These are phyloP conservation scores for Persicaria tinctoria DNA, from an alignment of 148 eudicot species.

Conservation along the genomic window DNA sequence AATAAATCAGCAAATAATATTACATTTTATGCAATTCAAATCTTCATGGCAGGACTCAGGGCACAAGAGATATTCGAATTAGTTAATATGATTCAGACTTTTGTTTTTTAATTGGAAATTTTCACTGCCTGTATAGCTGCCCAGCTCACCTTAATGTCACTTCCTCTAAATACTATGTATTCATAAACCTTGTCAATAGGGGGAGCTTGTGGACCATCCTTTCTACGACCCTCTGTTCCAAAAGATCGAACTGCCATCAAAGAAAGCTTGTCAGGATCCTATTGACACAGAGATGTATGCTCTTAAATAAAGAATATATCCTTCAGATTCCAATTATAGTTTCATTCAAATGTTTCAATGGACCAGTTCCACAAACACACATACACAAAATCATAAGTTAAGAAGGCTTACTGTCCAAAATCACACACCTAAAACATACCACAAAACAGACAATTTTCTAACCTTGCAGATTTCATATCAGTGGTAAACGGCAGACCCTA, in stretches of 20 bases:
- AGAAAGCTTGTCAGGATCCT: conserved; percentile 2
- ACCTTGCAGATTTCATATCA: no score
- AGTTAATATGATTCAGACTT: background rate
- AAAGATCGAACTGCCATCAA: conserved; percentile 44
- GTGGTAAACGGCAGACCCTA: no score
- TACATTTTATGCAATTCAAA: background rate
- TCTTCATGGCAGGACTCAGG: background rate
- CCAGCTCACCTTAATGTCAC: conserved; percentile 50
- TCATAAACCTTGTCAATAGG: conserved; percentile 50
- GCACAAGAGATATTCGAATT: background rate
- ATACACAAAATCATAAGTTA: no score
- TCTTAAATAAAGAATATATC: background rate
- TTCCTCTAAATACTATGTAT: conserved; percentile 55
- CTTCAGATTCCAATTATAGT: background rate
- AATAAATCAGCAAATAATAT: background rate
- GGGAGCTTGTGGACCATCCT: conserved; percentile 47
- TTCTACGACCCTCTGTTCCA: conserved; percentile 62
- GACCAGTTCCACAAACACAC: background rate
- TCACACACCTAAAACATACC: no score
- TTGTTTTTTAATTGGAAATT: background rate
- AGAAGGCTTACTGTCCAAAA: no score
- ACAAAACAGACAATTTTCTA: no score
- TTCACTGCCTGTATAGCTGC: background rate
- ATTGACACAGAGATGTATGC: background rate
- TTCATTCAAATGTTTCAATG: background rate